phyloP scores from a whole-genome alignment of 139 green algal species.

The Chlorella sp. region DNA sequence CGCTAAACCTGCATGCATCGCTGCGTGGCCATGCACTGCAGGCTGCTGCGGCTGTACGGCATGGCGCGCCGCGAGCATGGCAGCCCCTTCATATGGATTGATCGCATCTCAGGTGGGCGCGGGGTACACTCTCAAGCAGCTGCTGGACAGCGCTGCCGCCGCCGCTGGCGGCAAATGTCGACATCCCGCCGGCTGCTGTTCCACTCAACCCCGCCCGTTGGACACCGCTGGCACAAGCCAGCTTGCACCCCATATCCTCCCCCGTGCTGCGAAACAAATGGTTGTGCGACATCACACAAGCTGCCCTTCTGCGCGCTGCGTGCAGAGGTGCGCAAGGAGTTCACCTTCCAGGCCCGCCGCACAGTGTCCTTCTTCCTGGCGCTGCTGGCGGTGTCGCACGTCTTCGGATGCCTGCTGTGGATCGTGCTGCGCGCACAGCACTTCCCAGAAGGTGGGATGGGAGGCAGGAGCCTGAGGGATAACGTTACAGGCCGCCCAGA shows the following conservation, averaged over 20 bases:
- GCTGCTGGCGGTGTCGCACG: conserved; percentile 12
- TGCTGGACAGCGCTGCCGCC: too few relatives aligned
- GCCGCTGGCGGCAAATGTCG: too few relatives aligned
- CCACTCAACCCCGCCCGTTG: too few relatives aligned
- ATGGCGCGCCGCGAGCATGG: conserved; percentile 28
- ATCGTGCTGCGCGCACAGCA: conserved; percentile 23
- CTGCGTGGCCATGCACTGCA: background rate
- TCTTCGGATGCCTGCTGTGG: conserved; percentile 34
- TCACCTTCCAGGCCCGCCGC: conserved; percentile 27
- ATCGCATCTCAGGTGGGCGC: background rate
- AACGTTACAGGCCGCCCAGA: too few relatives aligned
- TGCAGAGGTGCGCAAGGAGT: conserved; percentile 16
- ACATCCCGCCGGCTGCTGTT: too few relatives aligned
- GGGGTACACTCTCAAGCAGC: too few relatives aligned
- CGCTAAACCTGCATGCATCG: background rate
- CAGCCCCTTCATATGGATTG: conserved; percentile 14
- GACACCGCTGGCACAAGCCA: background rate
- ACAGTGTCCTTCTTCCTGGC: background rate
- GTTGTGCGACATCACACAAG: too few relatives aligned
- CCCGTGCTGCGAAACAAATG: too few relatives aligned
- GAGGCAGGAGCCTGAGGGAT: too few relatives aligned
- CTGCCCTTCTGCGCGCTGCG: too few relatives aligned
- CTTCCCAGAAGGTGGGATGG: conserved; percentile 12
- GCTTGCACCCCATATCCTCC: too few relatives aligned
- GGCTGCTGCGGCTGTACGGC: conserved; percentile 22